Conservation (phyloP, 306 rosid species). For the Cajanus cajan region DNA sequence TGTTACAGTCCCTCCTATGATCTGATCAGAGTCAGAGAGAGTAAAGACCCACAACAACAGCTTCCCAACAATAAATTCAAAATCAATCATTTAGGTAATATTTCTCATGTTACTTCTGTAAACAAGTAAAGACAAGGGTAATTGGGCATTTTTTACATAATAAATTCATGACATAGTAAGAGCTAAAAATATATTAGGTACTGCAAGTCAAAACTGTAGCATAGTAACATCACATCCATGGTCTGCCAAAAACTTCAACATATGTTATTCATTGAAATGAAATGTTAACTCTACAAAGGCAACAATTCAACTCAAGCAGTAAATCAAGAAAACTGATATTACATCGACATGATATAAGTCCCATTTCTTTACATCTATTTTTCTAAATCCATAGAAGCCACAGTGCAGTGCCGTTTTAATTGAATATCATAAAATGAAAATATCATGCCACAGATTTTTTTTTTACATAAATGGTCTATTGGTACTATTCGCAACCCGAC, state of each 20-base stretch:
- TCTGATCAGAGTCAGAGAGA: background rate
- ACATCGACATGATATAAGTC: background rate
- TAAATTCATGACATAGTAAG: background rate
- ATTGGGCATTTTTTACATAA: background rate
- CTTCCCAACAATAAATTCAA: background rate
- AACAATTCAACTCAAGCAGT: background rate
- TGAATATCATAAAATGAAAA: background rate
- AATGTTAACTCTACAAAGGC: background rate
- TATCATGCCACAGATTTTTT: background rate
- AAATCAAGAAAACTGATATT: background rate
- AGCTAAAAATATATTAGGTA: background rate
- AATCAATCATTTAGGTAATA: background rate
- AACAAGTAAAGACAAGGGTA: background rate
- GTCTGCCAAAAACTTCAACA: background rate
- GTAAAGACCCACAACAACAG: background rate
- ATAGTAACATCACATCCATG: background rate
- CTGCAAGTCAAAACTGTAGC: background rate
- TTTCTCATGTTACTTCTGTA: background rate
- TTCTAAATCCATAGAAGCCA: slow-evolving; percentile 10
- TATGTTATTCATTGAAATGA: background rate
- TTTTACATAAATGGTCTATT: slow-evolving; percentile 15
- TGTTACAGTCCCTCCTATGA: background rate
- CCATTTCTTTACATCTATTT: background rate
- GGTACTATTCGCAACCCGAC: background rate
- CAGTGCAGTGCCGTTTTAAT: background rate